A percentile compares a stretch with the other conserved stretches of the same genome.
These are phyloP conservation scores for Rhodotorula graminis DNA, from an alignment of 768 basidiomycete genomes.

Conservation along the genomic window DNA sequence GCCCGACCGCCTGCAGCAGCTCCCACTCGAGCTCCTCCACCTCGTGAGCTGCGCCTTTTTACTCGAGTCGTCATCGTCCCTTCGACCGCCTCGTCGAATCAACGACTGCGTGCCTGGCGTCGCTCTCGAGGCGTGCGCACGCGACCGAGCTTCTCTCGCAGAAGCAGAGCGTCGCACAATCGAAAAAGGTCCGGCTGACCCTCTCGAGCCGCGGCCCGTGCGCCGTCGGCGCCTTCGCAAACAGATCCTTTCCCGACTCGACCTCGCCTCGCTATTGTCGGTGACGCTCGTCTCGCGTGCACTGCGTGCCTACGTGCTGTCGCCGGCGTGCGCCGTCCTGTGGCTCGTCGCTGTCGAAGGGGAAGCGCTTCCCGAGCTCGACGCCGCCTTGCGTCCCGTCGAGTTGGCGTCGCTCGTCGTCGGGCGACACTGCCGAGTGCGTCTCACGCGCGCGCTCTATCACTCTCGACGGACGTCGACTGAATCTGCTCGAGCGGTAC, in stretches of 20 bases:
- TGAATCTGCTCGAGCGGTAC: too few species aligned
- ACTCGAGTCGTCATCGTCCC: background rate
- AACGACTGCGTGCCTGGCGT: background rate
- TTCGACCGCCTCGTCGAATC: too few species aligned
- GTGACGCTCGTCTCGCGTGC: slow-evolving; percentile 7
- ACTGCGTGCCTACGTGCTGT: slow-evolving; percentile 4
- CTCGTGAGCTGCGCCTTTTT: slow-evolving; percentile 1
- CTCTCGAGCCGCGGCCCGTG: too few species aligned
- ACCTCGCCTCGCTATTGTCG: slow-evolving; percentile 3
- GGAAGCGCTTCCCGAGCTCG: slow-evolving; percentile 11
- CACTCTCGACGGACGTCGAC: too few species aligned
- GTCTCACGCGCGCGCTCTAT: too few species aligned
- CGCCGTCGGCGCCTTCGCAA: background rate
- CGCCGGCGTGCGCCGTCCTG: background rate
- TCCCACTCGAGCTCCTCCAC: slow-evolving; percentile 19
- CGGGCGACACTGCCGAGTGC: slow-evolving; percentile 11
- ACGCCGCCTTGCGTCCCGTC: slow-evolving; percentile 7
- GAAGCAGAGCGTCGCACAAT: too few species aligned
- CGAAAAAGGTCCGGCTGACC: too few species aligned
- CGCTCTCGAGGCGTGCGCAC: background rate
- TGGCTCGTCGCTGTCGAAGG: slow-evolving; percentile 8
- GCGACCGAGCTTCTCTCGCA: too few species aligned
- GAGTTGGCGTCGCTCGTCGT: slow-evolving; percentile 9
- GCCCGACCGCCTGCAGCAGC: background rate
- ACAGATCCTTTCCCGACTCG: slow-evolving; percentile 10